Evolutionary conservation across 345 rosid species (phyloP), one percentile per base, ranked within the genome.

Genomic region (Fremontodendron californicum): DNA sequence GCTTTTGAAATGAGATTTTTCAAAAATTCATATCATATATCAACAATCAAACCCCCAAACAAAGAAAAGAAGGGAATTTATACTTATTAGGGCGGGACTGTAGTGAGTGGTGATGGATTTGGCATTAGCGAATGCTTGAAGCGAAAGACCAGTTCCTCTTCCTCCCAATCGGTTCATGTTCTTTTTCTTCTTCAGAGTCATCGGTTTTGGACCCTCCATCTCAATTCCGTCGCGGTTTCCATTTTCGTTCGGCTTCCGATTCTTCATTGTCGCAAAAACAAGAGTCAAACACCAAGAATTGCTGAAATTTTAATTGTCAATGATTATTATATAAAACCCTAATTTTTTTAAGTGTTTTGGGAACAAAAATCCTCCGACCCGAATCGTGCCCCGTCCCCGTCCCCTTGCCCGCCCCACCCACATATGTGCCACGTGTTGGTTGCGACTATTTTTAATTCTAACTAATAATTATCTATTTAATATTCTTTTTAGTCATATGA

Each of bases 71-170:
- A 15, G 9, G 63, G 55, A 70, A 13, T 2, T 18, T 85, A 49
- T 86, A 92, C 97, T 93, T 78, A 88, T 84, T 52, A 90, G 45
- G 72, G 89, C 83, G 25, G 98, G 97, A 64, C 91, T 95, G 84
- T 89, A 87, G 67, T 77, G 73, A 29, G 62, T 81, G 79, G 66
- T 80, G 10, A 70, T 80, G 6, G 93, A 88, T 81, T 90, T 93
- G 45, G 88, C 80, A 77, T 89, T 91, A 21, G 92, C 96, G 67
- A 92, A 93, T 10, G 92, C 88, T 75, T 90, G 88, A 37, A 95
- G 98, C 9, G 98, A 93, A 77, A 95, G 98, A 74, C 92, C 97
- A 46, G 83, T 77, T 69, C 98, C 98, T 74, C 96, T 77, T 67
- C 98, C 99, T 73, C 98, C 92, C 49, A 93, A 79, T 75, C 96